Base-by-base conservation (phyloP, 148 eudicot species). In the Persicaria maculosa region DNA sequence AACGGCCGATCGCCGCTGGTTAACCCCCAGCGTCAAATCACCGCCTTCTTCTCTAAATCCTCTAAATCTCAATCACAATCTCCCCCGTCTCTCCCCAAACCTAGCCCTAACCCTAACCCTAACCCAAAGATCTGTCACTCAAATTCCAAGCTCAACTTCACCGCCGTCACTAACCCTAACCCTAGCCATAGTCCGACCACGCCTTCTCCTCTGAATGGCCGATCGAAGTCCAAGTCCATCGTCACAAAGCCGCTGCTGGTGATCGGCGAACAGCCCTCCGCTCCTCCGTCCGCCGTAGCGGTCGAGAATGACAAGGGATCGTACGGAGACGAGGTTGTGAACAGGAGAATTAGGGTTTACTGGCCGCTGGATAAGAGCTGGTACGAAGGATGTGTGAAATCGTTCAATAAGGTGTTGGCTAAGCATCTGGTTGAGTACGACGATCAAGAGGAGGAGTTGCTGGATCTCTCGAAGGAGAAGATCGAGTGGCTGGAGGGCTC, bases 1-100 rank as follows among this genome's bases (percentile, higher is more conserved):
- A 90, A 86, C 75, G 97, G 96, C 75, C 85, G 96, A 44, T 95
- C 99, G 7, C 99, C 99, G 3, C 75, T 90, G 43, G 96, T 95
- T 62, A 95, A 89, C 72, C 91, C 76, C 74, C 96, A 92, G 70
- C 86, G 93, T 48, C 99, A 92, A 81, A 95, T 95, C 82, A 95
- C 99, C 5, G 73, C 94, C 9, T 95, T 95, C 80, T 95, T 95
- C 89, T 5, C 80, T 77, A 89, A 84, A 76, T 40, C 76, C 31
- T 64, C 88, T 5, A 48, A 72, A 4, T 74, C 82, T 1, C 22
- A 79, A 16, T 76, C 88, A 2, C 76, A 78, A 58, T 65, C 86
- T 50, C 75, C 77, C 40, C 71, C 57, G 19, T 75, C 87, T 4
- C 77, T 44, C 17, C 79, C 50, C 75, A 83, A 77, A 50, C 88